These are phyloP conservation scores for Taphrina sp. DNA, from an alignment of 1,139 yeast species.

Conservation along the genomic window DNA sequence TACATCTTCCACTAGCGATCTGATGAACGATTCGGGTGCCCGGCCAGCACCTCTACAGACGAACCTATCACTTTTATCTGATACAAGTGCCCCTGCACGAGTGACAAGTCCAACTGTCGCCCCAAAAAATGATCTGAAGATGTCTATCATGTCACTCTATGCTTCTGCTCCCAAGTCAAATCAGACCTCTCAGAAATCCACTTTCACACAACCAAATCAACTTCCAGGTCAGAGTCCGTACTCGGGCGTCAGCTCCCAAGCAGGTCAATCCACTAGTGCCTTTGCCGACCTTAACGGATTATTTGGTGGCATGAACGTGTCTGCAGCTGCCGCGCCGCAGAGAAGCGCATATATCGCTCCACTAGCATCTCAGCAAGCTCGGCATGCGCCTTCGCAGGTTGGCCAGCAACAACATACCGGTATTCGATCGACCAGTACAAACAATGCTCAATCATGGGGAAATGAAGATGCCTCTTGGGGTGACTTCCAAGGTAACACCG, in stretches of 20 bases:
- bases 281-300: slow-evolving; percentile 19
- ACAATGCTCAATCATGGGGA: slow-evolving; percentile 2
- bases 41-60: slow-evolving; percentile 1
- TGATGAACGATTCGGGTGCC: slow-evolving; percentile 35
- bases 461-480: not conserved
- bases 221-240: too few species aligned
- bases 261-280: slow-evolving; percentile 2
- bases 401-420: not conserved
- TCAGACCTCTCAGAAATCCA: not conserved
- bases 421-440: too few species aligned
- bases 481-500: not conserved
- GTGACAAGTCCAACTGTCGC: slow-evolving; percentile 33
- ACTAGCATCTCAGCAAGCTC: not conserved
- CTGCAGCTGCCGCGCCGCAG: slow-evolving; percentile 10
- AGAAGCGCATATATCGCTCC: too few species aligned
- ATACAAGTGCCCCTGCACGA: not conserved
- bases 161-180: slow-evolving; percentile 56
- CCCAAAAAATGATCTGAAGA: slow-evolving; percentile 73
- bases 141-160: slow-evolving; percentile 83
- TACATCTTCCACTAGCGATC: slow-evolving; percentile 37
- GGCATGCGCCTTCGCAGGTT: not conserved
- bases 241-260: not conserved
- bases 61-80: slow-evolving; percentile 21
- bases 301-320: slow-evolving; percentile 22
- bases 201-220: not conserved